phyloP scores from a whole-genome alignment of 2,329 filamentous ascomycete species.

The Ascochyta rabiei region DNA sequence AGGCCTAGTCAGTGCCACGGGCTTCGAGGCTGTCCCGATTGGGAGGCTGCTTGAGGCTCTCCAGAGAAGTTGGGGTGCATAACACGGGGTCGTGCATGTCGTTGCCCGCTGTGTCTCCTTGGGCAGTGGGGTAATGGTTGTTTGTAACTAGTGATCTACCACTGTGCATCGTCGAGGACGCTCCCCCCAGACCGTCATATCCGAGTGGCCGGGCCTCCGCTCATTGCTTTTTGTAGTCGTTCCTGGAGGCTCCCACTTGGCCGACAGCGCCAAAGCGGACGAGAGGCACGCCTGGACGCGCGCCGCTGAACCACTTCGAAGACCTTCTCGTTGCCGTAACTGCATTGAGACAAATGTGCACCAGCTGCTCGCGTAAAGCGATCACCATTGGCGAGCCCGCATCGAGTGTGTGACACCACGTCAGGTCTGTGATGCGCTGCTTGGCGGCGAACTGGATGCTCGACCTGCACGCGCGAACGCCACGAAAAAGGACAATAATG shows the following conservation, averaged over 20 bases:
- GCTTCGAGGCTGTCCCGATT: neutral
- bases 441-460: constrained; percentile 21
- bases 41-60: constrained; percentile 12
- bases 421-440: constrained; percentile 15
- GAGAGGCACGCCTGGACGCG: neutral
- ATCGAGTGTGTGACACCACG: constrained; percentile 17
- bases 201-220: constrained; percentile 8
- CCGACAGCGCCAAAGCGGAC: neutral
- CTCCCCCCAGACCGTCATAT: constrained; percentile 9
- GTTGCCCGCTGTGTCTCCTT: neutral
- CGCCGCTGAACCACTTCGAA: constrained; percentile 3
- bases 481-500: constrained; percentile 33
- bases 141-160: constrained; percentile 16
- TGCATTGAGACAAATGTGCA: constrained; percentile 17
- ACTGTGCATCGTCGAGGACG: constrained; percentile 10
- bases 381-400: constrained; percentile 13
- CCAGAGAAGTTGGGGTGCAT: constrained; percentile 7
- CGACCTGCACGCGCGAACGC: constrained; percentile 30
- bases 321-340: constrained; percentile 12
- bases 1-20: constrained; percentile 6
- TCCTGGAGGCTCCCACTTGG: neutral
- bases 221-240: constrained; percentile 14
- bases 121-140: constrained; percentile 9
- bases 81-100: constrained; percentile 5
- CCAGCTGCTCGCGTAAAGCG: constrained; percentile 10